Conservation (phyloP, 2,329 filamentous ascomycete species). For the Anthostomella pinea region DNA sequence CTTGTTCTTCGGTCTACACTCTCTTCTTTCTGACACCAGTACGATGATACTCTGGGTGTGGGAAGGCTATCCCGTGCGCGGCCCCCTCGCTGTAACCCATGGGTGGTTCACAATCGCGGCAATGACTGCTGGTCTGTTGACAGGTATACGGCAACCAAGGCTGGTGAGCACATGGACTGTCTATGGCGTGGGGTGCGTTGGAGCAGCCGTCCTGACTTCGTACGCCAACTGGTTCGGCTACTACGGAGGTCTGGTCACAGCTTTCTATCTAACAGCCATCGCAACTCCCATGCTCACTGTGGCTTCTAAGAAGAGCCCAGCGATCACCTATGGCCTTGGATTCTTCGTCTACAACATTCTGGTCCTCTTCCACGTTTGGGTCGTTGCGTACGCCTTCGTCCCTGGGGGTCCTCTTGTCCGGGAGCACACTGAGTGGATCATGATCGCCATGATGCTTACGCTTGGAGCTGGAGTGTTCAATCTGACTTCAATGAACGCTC, state of each 20-base stretch:
- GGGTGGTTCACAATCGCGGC: conserved; percentile 81
- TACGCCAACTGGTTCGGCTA: conserved; percentile 85
- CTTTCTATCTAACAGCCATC: conserved; percentile 79
- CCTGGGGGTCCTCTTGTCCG: conserved; percentile 89
- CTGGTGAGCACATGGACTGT: conserved; percentile 75
- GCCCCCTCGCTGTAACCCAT: conserved; percentile 85
- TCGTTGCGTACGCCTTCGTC: conserved; percentile 96
- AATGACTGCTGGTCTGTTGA: conserved; percentile 78
- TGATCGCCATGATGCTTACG: conserved; percentile 78
- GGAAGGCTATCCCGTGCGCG: conserved; percentile 90
- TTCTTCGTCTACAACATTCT: conserved; percentile 92
- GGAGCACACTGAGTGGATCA: conserved; percentile 94
- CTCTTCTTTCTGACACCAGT: conserved; percentile 90
- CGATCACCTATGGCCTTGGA: conserved; percentile 78
- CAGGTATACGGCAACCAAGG: conserved; percentile 71
- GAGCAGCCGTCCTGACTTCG: conserved; percentile 73
- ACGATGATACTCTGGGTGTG: conserved; percentile 99
- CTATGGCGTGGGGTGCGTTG: conserved; percentile 74
- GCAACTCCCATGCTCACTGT: conserved; percentile 72
- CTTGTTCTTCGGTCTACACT: conserved; percentile 85
- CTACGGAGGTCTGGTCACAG: conserved; percentile 73
- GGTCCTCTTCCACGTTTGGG: conserved; percentile 97
- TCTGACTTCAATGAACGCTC: conserved; percentile 51
- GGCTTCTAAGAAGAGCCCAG: conserved; percentile 74
- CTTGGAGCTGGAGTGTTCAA: conserved; percentile 85